phyloP scores from a whole-genome alignment of 2,329 filamentous ascomycete species.

The Colletotrichum kahawae region DNA sequence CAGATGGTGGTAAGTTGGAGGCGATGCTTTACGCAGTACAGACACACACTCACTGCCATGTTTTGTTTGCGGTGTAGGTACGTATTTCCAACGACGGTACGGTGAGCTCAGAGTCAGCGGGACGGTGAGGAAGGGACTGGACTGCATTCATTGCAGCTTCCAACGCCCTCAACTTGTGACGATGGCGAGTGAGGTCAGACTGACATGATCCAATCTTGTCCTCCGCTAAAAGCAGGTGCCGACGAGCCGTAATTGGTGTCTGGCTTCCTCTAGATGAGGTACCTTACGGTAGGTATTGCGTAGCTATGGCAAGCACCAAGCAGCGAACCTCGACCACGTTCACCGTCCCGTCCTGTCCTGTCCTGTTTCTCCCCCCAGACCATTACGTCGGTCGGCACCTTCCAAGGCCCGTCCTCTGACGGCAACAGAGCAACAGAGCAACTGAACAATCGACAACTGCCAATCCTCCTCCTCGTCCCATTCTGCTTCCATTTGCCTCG shows the following conservation, averaged over 20 bases:
- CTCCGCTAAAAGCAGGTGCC: conserved; percentile 3
- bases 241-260: conserved; percentile 12
- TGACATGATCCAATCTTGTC: conserved; percentile 17
- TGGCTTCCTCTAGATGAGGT: neutral
- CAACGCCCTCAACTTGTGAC: neutral
- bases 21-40: neutral
- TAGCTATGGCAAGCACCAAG: neutral
- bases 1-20: neutral
- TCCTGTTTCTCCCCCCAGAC: neutral
- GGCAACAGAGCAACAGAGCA: neutral
- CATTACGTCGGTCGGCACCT: neutral
- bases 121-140: neutral
- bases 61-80: neutral
- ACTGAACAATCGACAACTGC: neutral
- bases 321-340: neutral
- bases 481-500: neutral
- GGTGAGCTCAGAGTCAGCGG: neutral
- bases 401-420: neutral
- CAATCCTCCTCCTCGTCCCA: neutral
- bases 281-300: neutral
- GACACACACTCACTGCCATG: neutral
- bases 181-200: conserved; percentile 17
- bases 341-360: neutral
- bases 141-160: neutral
- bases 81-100: neutral